Evolutionary conservation across 2,329 filamentous ascomycete species (phyloP), one percentile per base, ranked within the genome.

Genomic region (Exophiala viscosa): DNA sequence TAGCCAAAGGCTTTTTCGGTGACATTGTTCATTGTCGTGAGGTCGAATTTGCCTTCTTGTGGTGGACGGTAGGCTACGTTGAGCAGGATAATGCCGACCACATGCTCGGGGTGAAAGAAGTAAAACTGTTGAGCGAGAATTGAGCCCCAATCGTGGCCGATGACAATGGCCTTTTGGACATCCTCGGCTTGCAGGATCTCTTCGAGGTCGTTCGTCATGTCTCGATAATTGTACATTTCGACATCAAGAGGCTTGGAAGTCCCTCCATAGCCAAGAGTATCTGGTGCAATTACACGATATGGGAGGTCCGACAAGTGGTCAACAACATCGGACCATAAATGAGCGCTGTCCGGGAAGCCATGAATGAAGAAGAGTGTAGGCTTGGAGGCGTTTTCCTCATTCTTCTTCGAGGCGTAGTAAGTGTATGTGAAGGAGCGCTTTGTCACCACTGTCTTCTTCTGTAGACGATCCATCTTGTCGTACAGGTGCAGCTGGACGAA

Each of bases 141-240:
- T 13, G 70, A 69, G 35, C 77, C 77, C 76, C 75, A 79, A 60
- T 80, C 76, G 55, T 79, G 76, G 39, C 76, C 77, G 31, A 78
- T 65, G 2, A 72, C 67, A 48, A 78, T 66, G 28, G 69, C 66
- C 33, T 64, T 63, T 41, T 60, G 38, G 15, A 72, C 54, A 2
- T 63, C 51, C 58, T 76, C 72, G 4, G 62, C 56, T 51, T 72
- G 63, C 9, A 77, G 62, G 4, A 77, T 73, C 15, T 75, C 70
- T 2, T 63, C 48, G 3, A 73, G 45, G 52, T 76, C 74, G 17
- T 64, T 60, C 2, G 67, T 57, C 60, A 73, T 66, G n/a, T 57
- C 62, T n/a, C 66, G 50, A 51, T 64, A 69, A 8, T 65, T 62
- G 62, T 77, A 77, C 5, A 59, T 57, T 1, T 60, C 47, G 1